phyloP scores from a whole-genome alignment of 2,329 filamentous ascomycete species.

The Epichloe aotearoae region DNA sequence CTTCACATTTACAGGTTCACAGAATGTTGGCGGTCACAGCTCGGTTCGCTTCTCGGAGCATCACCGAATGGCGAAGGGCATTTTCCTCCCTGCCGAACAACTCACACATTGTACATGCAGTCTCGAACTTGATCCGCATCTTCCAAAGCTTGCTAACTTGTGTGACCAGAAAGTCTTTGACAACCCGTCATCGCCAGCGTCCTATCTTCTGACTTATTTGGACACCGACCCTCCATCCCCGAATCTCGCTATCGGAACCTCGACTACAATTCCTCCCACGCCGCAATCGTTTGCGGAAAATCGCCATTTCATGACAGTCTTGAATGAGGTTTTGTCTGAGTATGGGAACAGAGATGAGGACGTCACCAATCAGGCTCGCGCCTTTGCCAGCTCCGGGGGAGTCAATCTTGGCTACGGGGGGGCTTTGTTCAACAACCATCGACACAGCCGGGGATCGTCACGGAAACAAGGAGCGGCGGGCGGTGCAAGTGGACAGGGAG shows the following conservation, averaged over 20 bases:
- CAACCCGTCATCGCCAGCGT: conserved; percentile 28
- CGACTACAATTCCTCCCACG: conserved; percentile 45
- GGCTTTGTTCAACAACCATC: conserved; percentile 33
- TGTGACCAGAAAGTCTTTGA: conserved; percentile 43
- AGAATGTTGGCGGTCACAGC: conserved; percentile 16
- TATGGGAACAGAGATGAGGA: conserved; percentile 44
- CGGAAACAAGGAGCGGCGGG: conserved; percentile 29
- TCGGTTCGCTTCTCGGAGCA: conserved; percentile 12
- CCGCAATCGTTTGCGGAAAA: conserved; percentile 48
- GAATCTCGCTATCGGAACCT: conserved; percentile 44
- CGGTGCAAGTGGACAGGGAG: conserved; percentile 47
- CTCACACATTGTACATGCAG: conserved; percentile 34
- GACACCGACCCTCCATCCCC: conserved; percentile 40
- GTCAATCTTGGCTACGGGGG: conserved; percentile 40
- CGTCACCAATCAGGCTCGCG: conserved; percentile 42
- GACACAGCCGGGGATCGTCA: conserved; percentile 19
- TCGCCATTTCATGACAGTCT: conserved; percentile 41
- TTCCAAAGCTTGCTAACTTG: conserved; percentile 1
- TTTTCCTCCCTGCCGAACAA: conserved; percentile 38
- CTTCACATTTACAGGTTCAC: background rate
- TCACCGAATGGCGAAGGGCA: conserved; percentile 14
- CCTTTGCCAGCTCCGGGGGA: conserved; percentile 46
- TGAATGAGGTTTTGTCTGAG: conserved; percentile 41
- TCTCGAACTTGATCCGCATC: background rate
- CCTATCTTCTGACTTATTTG: conserved; percentile 46